Percentiles rank a stretch among this genome's conserved stretches.
These are phyloP conservation scores for Chalara sp. DNA, from an alignment of 2,329 filamentous ascomycete genomes.

Conservation along the genomic window DNA sequence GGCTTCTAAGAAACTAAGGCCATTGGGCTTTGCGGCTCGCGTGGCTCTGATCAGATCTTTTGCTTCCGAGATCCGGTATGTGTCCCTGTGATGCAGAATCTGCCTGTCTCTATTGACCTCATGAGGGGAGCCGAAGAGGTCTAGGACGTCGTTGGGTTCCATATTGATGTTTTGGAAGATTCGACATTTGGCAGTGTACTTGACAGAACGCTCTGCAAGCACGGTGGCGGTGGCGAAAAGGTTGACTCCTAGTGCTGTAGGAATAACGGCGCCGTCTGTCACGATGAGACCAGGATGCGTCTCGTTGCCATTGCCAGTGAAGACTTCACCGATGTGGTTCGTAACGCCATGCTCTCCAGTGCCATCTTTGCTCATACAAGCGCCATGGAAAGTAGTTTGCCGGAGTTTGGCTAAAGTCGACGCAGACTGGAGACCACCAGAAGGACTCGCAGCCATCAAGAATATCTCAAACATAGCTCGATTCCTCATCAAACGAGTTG, in stretches of 20 bases:
- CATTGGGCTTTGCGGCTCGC: constrained; percentile 31
- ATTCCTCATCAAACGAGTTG: too few species aligned
- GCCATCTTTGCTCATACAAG: constrained; percentile 53
- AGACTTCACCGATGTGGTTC: constrained; percentile 55
- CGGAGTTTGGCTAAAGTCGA: too few species aligned
- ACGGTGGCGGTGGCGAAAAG: constrained; percentile 64
- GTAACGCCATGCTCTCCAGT: constrained; percentile 50
- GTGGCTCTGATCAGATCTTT: constrained; percentile 30
- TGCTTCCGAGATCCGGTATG: constrained; percentile 34
- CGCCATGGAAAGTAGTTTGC: constrained; percentile 32
- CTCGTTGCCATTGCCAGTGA: constrained; percentile 43
- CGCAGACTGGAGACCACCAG: too few species aligned
- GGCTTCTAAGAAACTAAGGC: constrained; percentile 56
- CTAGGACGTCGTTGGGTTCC: constrained; percentile 37
- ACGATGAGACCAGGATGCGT: constrained; percentile 53
- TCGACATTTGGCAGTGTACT: constrained; percentile 38
- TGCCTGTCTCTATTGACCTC: constrained; percentile 10
- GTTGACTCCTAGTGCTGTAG: constrained; percentile 56
- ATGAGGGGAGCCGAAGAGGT: constrained; percentile 47
- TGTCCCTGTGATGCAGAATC: constrained; percentile 9
- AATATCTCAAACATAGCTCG: too few species aligned
- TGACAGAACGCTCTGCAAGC: constrained; percentile 57
- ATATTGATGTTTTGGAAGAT: constrained; percentile 31
- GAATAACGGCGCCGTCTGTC: constrained; percentile 55
- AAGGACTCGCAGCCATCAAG: too few species aligned